phyloP scores from a whole-genome alignment of 768 basidiomycete genomes.

The Xerocomellus amylosporus region DNA sequence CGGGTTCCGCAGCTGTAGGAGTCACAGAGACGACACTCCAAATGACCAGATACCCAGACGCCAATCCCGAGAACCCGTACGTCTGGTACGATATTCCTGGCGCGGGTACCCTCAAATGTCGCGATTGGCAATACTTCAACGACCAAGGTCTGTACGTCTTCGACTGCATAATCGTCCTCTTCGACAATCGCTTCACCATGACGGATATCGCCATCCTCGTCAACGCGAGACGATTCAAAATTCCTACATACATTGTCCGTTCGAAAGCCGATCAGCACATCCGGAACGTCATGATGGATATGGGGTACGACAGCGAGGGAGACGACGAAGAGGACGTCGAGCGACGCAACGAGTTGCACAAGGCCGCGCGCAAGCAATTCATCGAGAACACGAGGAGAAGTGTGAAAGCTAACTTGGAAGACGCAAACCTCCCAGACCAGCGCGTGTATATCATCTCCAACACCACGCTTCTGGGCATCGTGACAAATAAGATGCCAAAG shows the following conservation, averaged over 20 bases:
- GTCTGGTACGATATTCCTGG: constrained; percentile 27
- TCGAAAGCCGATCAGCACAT: constrained; percentile 25
- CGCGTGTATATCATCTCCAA: constrained; percentile 29
- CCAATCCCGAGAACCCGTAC: constrained; percentile 11
- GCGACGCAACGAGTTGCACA: constrained; percentile 9
- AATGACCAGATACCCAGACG: constrained; percentile 15
- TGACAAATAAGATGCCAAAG: constrained; percentile 16
- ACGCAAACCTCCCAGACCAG: constrained; percentile 24
- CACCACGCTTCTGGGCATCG: constrained; percentile 16
- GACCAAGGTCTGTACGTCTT: constrained; percentile 25
- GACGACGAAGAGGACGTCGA: constrained; percentile 11
- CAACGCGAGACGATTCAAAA: constrained; percentile 14
- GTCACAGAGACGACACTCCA: constrained; percentile 20
- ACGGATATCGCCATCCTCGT: constrained; percentile 21
- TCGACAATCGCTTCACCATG: constrained; percentile 23
- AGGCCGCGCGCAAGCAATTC: constrained; percentile 14
- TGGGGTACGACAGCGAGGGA: constrained; percentile 20
- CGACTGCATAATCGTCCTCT: constrained; percentile 22
- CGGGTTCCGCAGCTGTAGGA: constrained; percentile 16
- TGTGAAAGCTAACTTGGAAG: constrained; percentile 18
- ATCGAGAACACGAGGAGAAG: constrained; percentile 15
- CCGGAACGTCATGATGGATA: constrained; percentile 16
- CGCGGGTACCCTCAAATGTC: constrained; percentile 18
- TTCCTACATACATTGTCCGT: constrained; percentile 23
- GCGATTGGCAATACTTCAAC: constrained; percentile 25